phyloP scores from a whole-genome alignment of 1,139 yeast species.

The Meyerozyma smithsonii region DNA sequence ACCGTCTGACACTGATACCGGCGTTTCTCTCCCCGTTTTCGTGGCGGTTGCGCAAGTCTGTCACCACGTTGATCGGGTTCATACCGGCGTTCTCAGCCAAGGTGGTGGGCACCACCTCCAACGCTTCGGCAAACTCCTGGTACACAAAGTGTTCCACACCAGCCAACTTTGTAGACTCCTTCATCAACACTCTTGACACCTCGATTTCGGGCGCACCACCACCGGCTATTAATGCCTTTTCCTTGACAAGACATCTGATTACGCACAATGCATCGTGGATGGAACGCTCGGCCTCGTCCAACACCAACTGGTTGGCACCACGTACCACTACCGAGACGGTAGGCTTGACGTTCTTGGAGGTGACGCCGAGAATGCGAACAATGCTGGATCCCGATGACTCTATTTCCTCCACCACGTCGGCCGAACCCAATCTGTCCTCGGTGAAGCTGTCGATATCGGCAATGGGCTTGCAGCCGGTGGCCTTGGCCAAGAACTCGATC shows the following conservation, averaged over 20 bases:
- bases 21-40: conserved; percentile 88
- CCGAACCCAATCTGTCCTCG: conserved; percentile 88
- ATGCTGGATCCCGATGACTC: conserved; percentile 92
- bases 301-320: conserved; percentile 86
- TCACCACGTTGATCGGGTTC: conserved; percentile 90
- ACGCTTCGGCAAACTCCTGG: conserved; percentile 92
- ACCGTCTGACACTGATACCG: conserved; percentile 93
- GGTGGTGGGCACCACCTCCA: conserved; percentile 95
- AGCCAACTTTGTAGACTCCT: conserved; percentile 70
- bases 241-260: conserved; percentile 89
- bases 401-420: conserved; percentile 87
- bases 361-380: conserved; percentile 83
- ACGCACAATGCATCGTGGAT: conserved; percentile 97
- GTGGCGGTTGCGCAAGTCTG: conserved; percentile 90
- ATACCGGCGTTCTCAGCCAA: conserved; percentile 97
- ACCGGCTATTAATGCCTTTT: conserved; percentile 93
- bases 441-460: conserved; percentile 91
- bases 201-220: conserved; percentile 99
- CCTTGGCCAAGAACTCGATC: conserved; percentile 85
- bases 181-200: conserved; percentile 73
- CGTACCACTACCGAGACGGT: conserved; percentile 90
- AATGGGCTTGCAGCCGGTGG: conserved; percentile 91
- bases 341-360: conserved; percentile 52
- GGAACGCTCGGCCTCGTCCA: conserved; percentile 96
- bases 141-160: conserved; percentile 95